phyloP scores from a whole-genome alignment of 306 rosid genomes.

The Parietaria judaica region DNA sequence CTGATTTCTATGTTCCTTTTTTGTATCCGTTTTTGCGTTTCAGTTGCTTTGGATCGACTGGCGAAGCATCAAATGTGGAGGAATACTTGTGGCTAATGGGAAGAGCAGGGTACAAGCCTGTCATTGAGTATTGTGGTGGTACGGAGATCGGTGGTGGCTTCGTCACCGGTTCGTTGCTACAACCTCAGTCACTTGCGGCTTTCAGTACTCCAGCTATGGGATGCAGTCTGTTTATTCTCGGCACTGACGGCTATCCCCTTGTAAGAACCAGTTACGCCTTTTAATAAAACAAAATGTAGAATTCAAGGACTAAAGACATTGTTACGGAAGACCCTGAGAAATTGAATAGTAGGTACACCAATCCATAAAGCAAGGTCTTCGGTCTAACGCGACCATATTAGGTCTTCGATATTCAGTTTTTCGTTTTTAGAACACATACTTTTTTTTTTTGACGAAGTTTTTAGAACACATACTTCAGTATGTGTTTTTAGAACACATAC shows the following conservation, averaged over 20 bases:
- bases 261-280: constrained; percentile 37
- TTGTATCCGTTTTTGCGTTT: constrained; percentile 11
- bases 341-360: constrained; percentile 3
- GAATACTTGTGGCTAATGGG: constrained; percentile 98
- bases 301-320: not conserved
- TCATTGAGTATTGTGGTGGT: constrained; percentile 94
- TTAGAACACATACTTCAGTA: too few relatives aligned
- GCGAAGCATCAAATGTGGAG: constrained; percentile 90
- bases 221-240: constrained; percentile 72
- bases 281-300: not conserved
- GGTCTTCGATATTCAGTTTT: too few relatives aligned
- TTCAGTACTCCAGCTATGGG: constrained; percentile 95
- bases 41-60: constrained; percentile 89
- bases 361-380: too few relatives aligned
- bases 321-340: not conserved
- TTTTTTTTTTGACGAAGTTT: too few relatives aligned
- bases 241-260: constrained; percentile 57
- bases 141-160: constrained; percentile 95
- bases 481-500: too few relatives aligned
- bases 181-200: constrained; percentile 88
- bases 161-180: constrained; percentile 73
- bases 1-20: constrained; percentile 1
- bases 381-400: too few relatives aligned
- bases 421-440: too few relatives aligned
- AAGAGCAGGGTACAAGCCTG: constrained; percentile 83